Percentiles rank a stretch among this genome's conserved stretches.
Conservation (phyloP, 1,284 basidiomycete genomes). For the Coniferiporia weirii region DNA sequence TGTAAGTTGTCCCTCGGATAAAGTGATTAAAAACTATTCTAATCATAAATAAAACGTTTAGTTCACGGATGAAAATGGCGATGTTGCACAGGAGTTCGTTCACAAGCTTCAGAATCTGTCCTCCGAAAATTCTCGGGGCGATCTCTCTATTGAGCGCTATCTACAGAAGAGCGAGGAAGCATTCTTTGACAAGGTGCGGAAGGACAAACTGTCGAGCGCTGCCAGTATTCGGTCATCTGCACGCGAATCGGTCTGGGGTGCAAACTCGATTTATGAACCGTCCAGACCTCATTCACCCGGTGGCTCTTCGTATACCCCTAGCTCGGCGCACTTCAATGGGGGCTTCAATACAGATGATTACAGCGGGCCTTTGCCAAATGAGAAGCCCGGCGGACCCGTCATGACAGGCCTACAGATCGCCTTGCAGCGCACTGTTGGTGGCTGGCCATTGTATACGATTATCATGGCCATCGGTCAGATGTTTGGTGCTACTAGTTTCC, state of each 20-base stretch:
- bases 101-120: conserved; percentile 76
- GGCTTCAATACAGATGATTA: conserved; percentile 40
- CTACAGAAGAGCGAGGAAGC: conserved; percentile 86
- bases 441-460: conserved; percentile 90
- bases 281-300: conserved; percentile 71
- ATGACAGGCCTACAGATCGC: conserved; percentile 82
- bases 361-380: conserved; percentile 48
- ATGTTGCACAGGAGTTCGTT: conserved; percentile 84
- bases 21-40: conserved; percentile 9
- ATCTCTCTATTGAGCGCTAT: conserved; percentile 88
- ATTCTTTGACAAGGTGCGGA: conserved; percentile 86
- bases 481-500: conserved; percentile 88
- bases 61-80: conserved; percentile 91
- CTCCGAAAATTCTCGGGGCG: conserved; percentile 83
- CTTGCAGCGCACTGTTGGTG: conserved; percentile 68
- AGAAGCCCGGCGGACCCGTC: conserved; percentile 47
- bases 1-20: conserved; percentile 38
- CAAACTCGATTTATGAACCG: conserved; percentile 58
- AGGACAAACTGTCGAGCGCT: conserved; percentile 77
- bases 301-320: conserved; percentile 40
- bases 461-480: conserved; percentile 84
- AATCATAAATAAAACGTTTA: conserved; percentile 26
- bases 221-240: conserved; percentile 73
- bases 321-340: conserved; percentile 22
- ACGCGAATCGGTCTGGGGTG: conserved; percentile 78